These are phyloP conservation scores for Echinosophora koreensis DNA, from an alignment of 306 rosid genomes.

Conservation along the genomic window DNA sequence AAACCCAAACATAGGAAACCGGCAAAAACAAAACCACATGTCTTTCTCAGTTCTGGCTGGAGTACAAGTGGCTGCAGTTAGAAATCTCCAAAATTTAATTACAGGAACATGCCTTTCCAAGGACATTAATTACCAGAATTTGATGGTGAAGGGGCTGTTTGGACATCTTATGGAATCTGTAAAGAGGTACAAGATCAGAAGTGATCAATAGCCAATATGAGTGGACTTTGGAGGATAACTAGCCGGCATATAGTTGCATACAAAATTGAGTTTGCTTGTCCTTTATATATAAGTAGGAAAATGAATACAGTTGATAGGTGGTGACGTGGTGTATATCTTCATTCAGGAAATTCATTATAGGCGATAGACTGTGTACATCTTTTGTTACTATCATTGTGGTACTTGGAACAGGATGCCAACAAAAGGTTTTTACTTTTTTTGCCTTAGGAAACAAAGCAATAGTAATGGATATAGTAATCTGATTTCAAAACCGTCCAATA, in stretches of 20 bases:
- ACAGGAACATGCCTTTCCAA: not conserved
- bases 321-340: conserved; percentile 14
- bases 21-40: not conserved
- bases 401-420: not conserved
- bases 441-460: not conserved
- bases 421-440: not conserved
- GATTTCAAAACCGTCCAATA: not conserved
- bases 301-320: not conserved
- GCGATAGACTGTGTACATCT: not conserved
- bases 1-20: conserved; percentile 32
- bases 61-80: not conserved
- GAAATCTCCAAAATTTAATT: conserved; percentile 10
- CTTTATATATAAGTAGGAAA: conserved; percentile 24
- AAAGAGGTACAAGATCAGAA: not conserved
- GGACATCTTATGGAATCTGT: not conserved
- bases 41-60: not conserved
- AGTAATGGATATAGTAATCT: not conserved
- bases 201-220: conserved; percentile 10
- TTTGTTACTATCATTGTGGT: not conserved
- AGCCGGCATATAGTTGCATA: not conserved
- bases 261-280: not conserved
- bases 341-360: conserved; percentile 19
- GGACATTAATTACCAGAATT: not conserved
- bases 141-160: not conserved
- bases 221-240: not conserved